Evolutionary conservation across 108 stramenopile genomes (phyloP).

Genomic region (Halocafeteria seosinensis): DNA sequence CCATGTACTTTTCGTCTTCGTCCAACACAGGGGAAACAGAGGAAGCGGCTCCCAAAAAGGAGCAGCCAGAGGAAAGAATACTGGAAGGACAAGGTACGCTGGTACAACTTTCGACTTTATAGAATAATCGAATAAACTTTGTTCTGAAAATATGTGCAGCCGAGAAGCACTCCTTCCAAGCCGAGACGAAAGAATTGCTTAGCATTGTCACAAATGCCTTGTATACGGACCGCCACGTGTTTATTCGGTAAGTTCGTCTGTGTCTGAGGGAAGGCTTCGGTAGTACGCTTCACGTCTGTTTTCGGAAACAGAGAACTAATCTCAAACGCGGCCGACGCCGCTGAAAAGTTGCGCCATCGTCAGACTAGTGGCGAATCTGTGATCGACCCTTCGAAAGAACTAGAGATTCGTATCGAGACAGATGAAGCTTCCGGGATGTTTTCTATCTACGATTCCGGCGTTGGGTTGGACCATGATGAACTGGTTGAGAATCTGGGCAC

Average conservation of each 20-base stretch:
- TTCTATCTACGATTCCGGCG: slow-evolving; percentile 79
- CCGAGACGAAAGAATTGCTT: slow-evolving; percentile 61
- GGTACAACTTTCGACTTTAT: no score
- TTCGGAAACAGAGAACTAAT: no score
- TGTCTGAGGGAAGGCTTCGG: no score
- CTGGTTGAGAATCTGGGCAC: slow-evolving; percentile 78
- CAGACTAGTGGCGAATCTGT: slow-evolving; percentile 26
- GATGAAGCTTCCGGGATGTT: slow-evolving; percentile 68
- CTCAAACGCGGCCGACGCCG: slow-evolving; percentile 82
- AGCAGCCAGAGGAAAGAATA: no score
- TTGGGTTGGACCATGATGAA: slow-evolving; percentile 82
- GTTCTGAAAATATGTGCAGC: not conserved
- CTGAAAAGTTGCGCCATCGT: slow-evolving; percentile 79
- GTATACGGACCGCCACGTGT: slow-evolving; percentile 95
- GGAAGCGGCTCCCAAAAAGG: no score
- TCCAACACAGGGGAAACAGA: no score
- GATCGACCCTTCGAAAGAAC: slow-evolving; percentile 30
- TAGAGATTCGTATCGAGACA: slow-evolving; percentile 54
- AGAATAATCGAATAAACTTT: no score
- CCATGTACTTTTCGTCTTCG: no score
- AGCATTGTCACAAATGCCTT: slow-evolving; percentile 81
- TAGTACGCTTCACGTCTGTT: no score
- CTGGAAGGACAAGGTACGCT: no score
- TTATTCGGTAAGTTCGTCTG: no score
- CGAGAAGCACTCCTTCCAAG: slow-evolving; percentile 60